Conservation (phyloP, 768 basidiomycete species). For the Clathrus columnatus region DNA sequence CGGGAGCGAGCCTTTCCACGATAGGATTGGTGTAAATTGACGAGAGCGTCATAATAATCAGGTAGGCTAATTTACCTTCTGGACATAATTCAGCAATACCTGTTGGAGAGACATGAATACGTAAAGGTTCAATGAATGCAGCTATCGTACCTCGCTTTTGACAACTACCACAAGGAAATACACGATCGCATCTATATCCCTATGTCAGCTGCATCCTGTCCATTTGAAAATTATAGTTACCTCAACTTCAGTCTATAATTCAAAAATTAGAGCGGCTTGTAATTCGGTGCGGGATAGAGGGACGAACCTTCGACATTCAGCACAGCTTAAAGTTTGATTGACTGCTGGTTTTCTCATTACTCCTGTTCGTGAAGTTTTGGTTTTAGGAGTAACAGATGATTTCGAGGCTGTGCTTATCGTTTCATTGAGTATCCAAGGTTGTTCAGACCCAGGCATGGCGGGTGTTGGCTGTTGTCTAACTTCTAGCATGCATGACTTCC, state of each 20-base stretch:
- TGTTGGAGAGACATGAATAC: neutral
- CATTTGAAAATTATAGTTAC: neutral
- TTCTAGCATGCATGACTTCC: neutral
- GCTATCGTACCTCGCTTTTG: constrained; percentile 5
- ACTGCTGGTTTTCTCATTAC: constrained; percentile 8
- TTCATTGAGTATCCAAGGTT: neutral
- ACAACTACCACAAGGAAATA: constrained; percentile 11
- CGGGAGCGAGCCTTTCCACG: constrained; percentile 2
- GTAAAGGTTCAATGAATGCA: neutral
- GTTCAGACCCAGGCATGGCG: constrained; percentile 4
- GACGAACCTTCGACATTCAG: constrained; percentile 11
- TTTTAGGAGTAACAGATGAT: neutral
- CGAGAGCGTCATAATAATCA: neutral
- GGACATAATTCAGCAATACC: constrained; percentile 10
- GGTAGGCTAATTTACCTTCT: constrained; percentile 2
- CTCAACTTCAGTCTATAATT: constrained; percentile 5
- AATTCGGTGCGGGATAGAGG: neutral
- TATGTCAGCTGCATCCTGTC: neutral
- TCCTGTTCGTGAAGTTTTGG: neutral
- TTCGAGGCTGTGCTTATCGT: neutral
- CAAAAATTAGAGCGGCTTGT: neutral
- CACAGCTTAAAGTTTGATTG: constrained; percentile 10
- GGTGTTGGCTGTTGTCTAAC: neutral
- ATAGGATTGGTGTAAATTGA: neutral
- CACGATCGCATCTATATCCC: constrained; percentile 5